Base-by-base conservation (phyloP, 495 filamentous ascomycete species). In the Daldinia grandis region DNA sequence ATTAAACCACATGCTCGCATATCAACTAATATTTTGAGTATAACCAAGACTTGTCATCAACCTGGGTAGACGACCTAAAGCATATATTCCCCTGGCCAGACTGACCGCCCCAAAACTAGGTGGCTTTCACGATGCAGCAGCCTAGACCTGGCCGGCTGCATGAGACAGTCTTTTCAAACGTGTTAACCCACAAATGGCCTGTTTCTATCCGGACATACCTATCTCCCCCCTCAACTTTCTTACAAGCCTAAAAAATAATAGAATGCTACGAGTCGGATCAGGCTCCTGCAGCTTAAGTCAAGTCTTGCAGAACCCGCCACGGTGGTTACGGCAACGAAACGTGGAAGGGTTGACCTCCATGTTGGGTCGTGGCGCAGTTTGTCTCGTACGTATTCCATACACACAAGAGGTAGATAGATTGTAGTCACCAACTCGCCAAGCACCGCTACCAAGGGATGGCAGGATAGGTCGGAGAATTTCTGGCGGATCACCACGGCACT, bases 391-490 rank as follows among this genome's bases (percentile, higher is more conserved):
- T 50, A 37, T 51, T 57, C n/a, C 28, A 10, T 53, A 27, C 19
- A 8, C 42, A 59, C 28, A 33, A 33, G 15, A n/a, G n/a, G n/a
- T n/a, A n/a, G n/a, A n/a, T 33, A 57, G 35, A 25, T 62, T 7
- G 10, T 55, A 27, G 30, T 38, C 15, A 60, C 25, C 51, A 54
- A 19, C 14, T 59, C 27, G n/a, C 55, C 44, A 64, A 42, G 49
- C 59, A 27, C 24, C 60, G 55, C 47, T 63, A 61, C 67, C 68
- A 40, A 28, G 58, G 57, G 27, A 62, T 17, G 27, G 58, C 31
- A 51, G 51, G 62, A 56, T 42, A 35, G 44, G 30, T 66, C 63
- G 69, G 64, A 66, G 60, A 72, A 60, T 72, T 66, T 72, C 49
- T 56, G 37, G 58, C 53, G 55, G 69, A 66, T 72, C 62, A 60